A percentile compares a stretch with the other conserved stretches of the same genome.
Evolutionary conservation across 2,329 filamentous ascomycete species (phyloP).

Genomic region (Boeremia exigua): DNA sequence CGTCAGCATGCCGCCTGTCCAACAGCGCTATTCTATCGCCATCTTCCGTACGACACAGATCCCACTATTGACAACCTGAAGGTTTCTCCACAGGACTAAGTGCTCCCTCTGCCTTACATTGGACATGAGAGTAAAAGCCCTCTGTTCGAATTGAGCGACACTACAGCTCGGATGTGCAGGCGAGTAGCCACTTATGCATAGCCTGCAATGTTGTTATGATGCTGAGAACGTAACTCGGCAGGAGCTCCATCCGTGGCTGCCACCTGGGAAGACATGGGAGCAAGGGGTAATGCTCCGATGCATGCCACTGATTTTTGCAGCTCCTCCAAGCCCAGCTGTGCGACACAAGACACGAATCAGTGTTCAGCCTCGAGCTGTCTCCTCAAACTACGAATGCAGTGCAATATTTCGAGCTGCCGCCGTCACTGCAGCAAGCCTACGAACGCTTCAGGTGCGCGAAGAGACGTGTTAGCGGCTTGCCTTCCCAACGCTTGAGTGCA

Average conservation of each 20-base stretch:
- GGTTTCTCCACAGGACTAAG: not conserved
- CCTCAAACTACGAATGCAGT: slow-evolving; percentile 37
- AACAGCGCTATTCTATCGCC: slow-evolving; percentile 21
- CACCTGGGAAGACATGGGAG: slow-evolving; percentile 29
- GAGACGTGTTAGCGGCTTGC: slow-evolving; percentile 25
- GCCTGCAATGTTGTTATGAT: slow-evolving; percentile 16
- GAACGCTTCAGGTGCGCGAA: slow-evolving; percentile 28
- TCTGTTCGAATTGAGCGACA: slow-evolving; percentile 3
- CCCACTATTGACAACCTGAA: slow-evolving; percentile 3
- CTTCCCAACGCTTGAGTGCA: slow-evolving; percentile 23
- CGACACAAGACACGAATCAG: slow-evolving; percentile 36
- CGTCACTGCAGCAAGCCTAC: slow-evolving; percentile 40
- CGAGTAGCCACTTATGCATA: slow-evolving; percentile 18
- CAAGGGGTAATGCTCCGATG: slow-evolving; percentile 39
- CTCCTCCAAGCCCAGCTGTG: slow-evolving; percentile 30
- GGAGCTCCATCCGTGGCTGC: slow-evolving; percentile 28
- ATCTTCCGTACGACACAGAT: slow-evolving; percentile 18
- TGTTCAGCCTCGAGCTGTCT: slow-evolving; percentile 21
- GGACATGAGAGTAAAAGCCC: not conserved
- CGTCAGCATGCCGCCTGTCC: slow-evolving; percentile 23
- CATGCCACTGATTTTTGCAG: slow-evolving; percentile 43
- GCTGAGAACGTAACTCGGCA: slow-evolving; percentile 23
- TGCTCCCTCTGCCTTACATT: not conserved
- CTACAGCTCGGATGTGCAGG: slow-evolving; percentile 6
- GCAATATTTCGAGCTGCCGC: slow-evolving; percentile 41